phyloP scores from a whole-genome alignment of 495 filamentous ascomycete genomes.

The Neurospora discreta region DNA sequence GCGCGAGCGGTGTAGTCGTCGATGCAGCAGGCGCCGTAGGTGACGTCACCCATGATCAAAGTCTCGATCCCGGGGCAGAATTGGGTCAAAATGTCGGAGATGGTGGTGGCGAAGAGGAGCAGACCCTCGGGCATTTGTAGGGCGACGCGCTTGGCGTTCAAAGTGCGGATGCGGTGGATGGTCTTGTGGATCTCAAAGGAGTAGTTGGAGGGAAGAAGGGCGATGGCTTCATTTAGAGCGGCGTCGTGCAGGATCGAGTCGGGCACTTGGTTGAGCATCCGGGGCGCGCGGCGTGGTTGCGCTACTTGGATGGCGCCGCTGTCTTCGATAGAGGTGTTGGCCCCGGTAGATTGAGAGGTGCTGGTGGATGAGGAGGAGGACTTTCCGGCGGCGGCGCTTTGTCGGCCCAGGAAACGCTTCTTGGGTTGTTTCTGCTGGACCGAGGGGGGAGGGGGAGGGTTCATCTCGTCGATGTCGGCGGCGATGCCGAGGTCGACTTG shows the following conservation, averaged over 20 bases:
- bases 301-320: conserved; percentile 51
- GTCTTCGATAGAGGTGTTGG: conserved; percentile 45
- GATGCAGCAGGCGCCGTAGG: conserved; percentile 97
- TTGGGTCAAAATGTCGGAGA: conserved; percentile 89
- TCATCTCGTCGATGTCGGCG: conserved; percentile 40
- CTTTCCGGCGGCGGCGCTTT: conserved; percentile 38
- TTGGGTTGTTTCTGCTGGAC: conserved; percentile 46
- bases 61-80: conserved; percentile 90
- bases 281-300: conserved; percentile 54
- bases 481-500: conserved; percentile 41
- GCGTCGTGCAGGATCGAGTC: conserved; percentile 74
- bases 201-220: conserved; percentile 84
- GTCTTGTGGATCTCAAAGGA: conserved; percentile 98
- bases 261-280: conserved; percentile 83
- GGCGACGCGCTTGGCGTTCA: conserved; percentile 66
- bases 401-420: conserved; percentile 70
- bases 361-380: conserved; percentile 14
- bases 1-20: conserved; percentile 96
- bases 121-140: conserved; percentile 96
- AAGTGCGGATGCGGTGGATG: conserved; percentile 80
- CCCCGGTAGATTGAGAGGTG: neutral
- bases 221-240: conserved; percentile 81
- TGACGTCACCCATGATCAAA: conserved; percentile 98
- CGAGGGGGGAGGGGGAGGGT: conserved; percentile 4
- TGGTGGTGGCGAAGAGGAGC: conserved; percentile 90